phyloP scores from a whole-genome alignment of 2,329 filamentous ascomycete genomes.

The Daldinia eschscholtzii region DNA sequence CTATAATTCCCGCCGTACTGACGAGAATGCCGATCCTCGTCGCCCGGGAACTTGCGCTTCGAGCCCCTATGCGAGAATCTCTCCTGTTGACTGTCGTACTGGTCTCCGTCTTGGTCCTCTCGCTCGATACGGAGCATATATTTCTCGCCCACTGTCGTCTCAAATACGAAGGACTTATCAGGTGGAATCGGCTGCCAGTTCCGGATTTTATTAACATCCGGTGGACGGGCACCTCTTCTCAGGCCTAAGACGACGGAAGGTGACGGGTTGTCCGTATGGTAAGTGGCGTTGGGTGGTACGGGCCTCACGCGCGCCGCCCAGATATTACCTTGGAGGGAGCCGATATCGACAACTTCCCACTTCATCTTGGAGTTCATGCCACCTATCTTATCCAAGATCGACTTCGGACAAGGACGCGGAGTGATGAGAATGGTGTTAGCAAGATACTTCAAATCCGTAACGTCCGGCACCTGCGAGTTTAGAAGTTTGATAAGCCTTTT shows the following conservation, averaged over 20 bases:
- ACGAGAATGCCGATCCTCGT: constrained; percentile 50
- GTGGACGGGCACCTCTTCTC: constrained; percentile 78
- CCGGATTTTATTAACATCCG: constrained; percentile 84
- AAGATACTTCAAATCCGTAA: constrained; percentile 79
- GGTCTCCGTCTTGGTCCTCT: constrained; percentile 72
- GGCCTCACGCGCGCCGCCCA: constrained; percentile 89
- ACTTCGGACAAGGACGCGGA: constrained; percentile 77
- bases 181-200: constrained; percentile 83
- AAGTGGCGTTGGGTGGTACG: constrained; percentile 73
- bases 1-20: constrained; percentile 51
- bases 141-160: constrained; percentile 89
- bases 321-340: constrained; percentile 80
- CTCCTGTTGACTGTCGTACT: constrained; percentile 75
- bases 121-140: constrained; percentile 83
- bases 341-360: constrained; percentile 86
- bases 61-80: constrained; percentile 70
- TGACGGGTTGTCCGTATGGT: constrained; percentile 82
- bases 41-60: constrained; percentile 71
- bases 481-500: constrained; percentile 79
- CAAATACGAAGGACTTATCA: constrained; percentile 80
- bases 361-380: constrained; percentile 85
- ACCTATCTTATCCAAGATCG: constrained; percentile 84
- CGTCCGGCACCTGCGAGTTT: constrained; percentile 73
- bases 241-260: constrained; percentile 88
- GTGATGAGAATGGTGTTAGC: constrained; percentile 94